Conservation (phyloP, 345 rosid genomes). For the Ceriops zippeliana region DNA sequence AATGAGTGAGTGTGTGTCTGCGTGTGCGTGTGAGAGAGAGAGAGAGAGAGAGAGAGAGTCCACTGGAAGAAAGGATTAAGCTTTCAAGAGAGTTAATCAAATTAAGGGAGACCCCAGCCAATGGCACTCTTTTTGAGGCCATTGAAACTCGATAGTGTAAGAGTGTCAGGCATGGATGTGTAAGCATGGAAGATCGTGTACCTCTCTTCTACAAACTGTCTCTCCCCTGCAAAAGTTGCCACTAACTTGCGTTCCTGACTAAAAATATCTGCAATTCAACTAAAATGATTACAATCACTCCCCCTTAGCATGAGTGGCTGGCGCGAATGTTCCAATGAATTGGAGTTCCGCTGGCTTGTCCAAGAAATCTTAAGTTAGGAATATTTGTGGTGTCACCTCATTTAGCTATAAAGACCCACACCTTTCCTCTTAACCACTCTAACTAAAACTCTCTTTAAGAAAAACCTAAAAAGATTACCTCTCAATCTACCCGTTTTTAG, state of each 20-base stretch:
- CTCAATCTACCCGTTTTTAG: no score
- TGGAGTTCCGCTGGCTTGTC: no score
- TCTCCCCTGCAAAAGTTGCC: conserved; percentile 37
- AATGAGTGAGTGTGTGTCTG: conserved; percentile 12
- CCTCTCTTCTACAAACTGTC: conserved; percentile 60
- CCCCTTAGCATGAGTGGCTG: no score
- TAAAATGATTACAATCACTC: no score
- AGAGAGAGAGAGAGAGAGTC: conserved; percentile 18
- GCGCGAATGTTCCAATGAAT: no score
- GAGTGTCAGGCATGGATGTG: conserved; percentile 16
- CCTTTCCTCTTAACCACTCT: no score
- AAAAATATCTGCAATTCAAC: background rate
- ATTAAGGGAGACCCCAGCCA: conserved; percentile 20
- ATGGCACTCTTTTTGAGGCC: conserved; percentile 15
- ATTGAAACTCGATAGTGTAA: conserved; percentile 24
- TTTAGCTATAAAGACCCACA: no score
- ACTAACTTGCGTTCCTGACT: conserved; percentile 7
- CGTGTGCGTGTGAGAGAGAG: conserved; percentile 16
- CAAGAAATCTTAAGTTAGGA: no score
- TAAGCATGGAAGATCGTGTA: conserved; percentile 73
- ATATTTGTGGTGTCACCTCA: no score
- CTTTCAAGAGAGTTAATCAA: conserved; percentile 37
- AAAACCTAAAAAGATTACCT: no score
- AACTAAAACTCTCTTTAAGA: no score
- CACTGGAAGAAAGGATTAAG: conserved; percentile 10